Evolutionary conservation across 2,329 filamentous ascomycete genomes (phyloP).

Genomic region (Penicillium verrucosum): DNA sequence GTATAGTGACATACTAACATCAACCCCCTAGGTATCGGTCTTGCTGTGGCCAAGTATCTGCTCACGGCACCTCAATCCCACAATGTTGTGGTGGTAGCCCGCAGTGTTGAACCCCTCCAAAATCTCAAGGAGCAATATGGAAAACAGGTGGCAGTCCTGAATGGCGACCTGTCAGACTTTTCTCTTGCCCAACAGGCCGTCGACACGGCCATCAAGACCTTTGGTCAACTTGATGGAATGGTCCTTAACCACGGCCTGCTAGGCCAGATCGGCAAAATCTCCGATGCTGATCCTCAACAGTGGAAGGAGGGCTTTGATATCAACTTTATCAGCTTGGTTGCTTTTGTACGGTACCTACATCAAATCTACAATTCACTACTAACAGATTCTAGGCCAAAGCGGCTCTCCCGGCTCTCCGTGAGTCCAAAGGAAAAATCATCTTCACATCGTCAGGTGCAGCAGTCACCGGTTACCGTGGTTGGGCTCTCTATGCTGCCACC

Average conservation of each 20-base stretch:
- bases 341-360: slow-evolving; percentile 57
- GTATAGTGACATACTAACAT: slow-evolving; percentile 1
- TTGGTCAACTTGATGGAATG: slow-evolving; percentile 72
- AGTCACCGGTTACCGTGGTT: slow-evolving; percentile 32
- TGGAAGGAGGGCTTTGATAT: slow-evolving; percentile 76
- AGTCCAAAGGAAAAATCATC: slow-evolving; percentile 35
- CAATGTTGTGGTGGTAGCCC: slow-evolving; percentile 58
- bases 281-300: slow-evolving; percentile 63
- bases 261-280: slow-evolving; percentile 69
- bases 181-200: slow-evolving; percentile 60
- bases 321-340: slow-evolving; percentile 82
- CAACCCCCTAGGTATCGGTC: slow-evolving; percentile 55
- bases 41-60: slow-evolving; percentile 58
- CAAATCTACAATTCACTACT: neutral
- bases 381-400: slow-evolving; percentile 26
- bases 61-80: slow-evolving; percentile 49
- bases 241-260: slow-evolving; percentile 86
- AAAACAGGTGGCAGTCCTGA: slow-evolving; percentile 54
- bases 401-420: slow-evolving; percentile 31
- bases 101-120: slow-evolving; percentile 53
- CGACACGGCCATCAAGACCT: slow-evolving; percentile 62
- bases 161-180: slow-evolving; percentile 57
- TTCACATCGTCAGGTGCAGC: slow-evolving; percentile 38
- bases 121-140: slow-evolving; percentile 54
- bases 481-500: slow-evolving; percentile 37